Conservation (phyloP, 2,329 filamentous ascomycete species). For the Sporothrix brasiliensis region DNA sequence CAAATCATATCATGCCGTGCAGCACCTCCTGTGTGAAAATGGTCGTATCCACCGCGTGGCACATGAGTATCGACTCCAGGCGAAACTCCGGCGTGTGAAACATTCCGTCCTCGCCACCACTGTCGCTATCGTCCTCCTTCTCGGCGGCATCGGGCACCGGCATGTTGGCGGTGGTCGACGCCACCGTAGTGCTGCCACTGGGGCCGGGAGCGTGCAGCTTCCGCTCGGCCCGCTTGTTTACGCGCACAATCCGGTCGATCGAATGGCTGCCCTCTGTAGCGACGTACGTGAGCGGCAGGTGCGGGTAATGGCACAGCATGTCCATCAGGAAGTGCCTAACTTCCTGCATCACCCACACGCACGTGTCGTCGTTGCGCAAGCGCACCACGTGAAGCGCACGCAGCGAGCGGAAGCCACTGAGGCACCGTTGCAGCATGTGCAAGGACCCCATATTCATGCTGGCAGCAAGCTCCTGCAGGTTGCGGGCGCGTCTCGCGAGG, state of each 20-base stretch:
- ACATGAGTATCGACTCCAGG: conserved; percentile 46
- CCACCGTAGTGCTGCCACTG: neutral
- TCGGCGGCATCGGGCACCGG: neutral
- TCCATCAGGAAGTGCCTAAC: conserved; percentile 62
- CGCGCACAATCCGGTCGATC: conserved; percentile 54
- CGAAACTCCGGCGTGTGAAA: conserved; percentile 41
- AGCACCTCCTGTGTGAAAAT: conserved; percentile 64
- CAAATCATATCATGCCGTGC: conserved; percentile 45
- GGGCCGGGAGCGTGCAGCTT: neutral
- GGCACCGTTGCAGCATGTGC: conserved; percentile 61
- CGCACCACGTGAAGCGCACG: conserved; percentile 59
- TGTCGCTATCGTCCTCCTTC: conserved; percentile 36
- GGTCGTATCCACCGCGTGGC: conserved; percentile 52
- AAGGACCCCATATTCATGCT: conserved; percentile 58
- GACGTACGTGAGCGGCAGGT: conserved; percentile 61
- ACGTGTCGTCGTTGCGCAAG: conserved; percentile 60
- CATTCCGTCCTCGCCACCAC: conserved; percentile 36
- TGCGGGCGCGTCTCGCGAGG: conserved; percentile 54
- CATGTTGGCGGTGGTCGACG: neutral
- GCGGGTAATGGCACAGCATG: conserved; percentile 57
- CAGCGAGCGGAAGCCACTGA: conserved; percentile 56
- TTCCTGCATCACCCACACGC: conserved; percentile 60
- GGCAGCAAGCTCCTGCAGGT: conserved; percentile 59
- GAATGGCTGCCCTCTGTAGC: conserved; percentile 54
- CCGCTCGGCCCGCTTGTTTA: neutral